Conservation (phyloP, 768 basidiomycete genomes). For the Hortiboletus campestris region DNA sequence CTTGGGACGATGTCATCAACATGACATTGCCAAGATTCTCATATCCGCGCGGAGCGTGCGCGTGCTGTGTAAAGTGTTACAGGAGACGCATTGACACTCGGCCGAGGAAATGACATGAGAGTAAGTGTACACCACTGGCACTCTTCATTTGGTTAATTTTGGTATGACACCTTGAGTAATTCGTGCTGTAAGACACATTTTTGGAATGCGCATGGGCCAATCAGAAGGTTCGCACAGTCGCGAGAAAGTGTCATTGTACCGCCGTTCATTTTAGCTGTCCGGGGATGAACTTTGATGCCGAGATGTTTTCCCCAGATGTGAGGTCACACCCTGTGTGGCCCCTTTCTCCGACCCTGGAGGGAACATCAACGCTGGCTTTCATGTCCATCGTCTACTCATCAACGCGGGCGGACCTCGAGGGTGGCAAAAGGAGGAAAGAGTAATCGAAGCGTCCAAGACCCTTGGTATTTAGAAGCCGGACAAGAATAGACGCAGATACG, state of each 20-base stretch:
- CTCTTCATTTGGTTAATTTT: not conserved
- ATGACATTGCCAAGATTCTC: not conserved
- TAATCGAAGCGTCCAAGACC: not conserved
- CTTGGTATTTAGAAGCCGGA: not conserved
- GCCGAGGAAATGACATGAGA: too few species aligned
- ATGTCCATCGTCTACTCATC: not conserved
- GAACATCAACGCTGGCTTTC: conserved; percentile 13
- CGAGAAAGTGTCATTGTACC: not conserved
- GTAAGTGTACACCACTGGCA: too few species aligned
- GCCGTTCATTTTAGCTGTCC: not conserved
- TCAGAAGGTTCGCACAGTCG: not conserved
- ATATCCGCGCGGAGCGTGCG: not conserved
- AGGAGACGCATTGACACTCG: not conserved
- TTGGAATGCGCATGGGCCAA: not conserved
- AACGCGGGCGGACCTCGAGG: conserved; percentile 14
- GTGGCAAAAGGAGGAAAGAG: not conserved
- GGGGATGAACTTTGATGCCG: not conserved
- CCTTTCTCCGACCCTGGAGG: not conserved
- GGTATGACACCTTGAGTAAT: not conserved
- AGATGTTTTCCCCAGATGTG: not conserved
- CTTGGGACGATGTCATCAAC: not conserved
- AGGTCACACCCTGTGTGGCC: not conserved
- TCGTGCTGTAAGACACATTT: not conserved
- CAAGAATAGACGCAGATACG: not conserved
- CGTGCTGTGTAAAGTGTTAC: not conserved